phyloP scores from a whole-genome alignment of 208 protist species.

The Trypanosoma congolense region DNA sequence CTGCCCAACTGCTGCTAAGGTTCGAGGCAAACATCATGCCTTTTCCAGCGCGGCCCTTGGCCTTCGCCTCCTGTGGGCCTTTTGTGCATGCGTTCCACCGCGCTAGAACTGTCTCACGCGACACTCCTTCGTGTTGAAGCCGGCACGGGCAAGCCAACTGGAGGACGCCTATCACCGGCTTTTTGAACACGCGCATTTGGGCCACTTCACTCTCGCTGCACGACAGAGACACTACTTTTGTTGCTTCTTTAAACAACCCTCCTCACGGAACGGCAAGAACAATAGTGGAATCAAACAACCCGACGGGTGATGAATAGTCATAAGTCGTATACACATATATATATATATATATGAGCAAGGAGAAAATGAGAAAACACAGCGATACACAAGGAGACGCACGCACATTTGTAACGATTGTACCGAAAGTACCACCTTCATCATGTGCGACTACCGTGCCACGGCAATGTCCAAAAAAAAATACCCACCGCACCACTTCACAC shows the following conservation, averaged over 20 bases:
- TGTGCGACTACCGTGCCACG: no score
- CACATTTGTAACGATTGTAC: no score
- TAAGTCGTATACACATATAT: no score
- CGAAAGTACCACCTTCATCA: no score
- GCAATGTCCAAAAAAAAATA: no score
- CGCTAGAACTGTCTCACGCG: conserved; percentile 36
- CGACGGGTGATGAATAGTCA: no score
- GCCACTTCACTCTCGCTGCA: neutral
- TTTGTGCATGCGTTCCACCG: conserved; percentile 35
- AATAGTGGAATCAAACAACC: no score
- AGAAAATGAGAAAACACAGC: no score
- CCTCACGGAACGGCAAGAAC: no score
- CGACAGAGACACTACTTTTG: neutral
- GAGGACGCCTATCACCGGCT: neutral
- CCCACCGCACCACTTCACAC: conserved; percentile 1
- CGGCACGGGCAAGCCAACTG: conserved; percentile 2
- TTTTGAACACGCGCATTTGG: neutral
- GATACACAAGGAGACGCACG: no score
- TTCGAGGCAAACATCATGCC: conserved; percentile 69
- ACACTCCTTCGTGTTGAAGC: conserved; percentile 15
- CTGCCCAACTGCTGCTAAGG: conserved; percentile 20
- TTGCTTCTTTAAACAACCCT: neutral
- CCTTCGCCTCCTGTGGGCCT: conserved; percentile 9
- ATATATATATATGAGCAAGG: no score
- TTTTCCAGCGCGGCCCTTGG: conserved; percentile 30